phyloP scores from a whole-genome alignment of 345 rosid genomes.

The Xanthoceras sorbifolium region DNA sequence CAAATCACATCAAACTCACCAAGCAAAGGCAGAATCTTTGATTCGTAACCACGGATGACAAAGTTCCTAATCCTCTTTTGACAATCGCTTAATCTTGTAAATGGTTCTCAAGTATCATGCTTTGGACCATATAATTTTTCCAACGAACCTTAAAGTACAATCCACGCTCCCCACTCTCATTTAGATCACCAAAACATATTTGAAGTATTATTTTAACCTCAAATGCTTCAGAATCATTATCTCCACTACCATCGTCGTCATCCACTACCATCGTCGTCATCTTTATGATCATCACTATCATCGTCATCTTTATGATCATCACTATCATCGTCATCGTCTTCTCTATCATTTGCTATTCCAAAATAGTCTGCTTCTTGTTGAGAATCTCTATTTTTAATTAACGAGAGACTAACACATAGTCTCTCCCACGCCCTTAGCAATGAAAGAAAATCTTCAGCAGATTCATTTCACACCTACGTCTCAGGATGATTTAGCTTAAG shows the following conservation, averaged over 20 bases:
- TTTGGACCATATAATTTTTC: slow-evolving; percentile 59
- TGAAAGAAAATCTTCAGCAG: slow-evolving; percentile 57
- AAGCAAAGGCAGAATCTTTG: slow-evolving; percentile 59
- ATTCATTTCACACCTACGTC: slow-evolving; percentile 65
- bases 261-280: slow-evolving; percentile 10
- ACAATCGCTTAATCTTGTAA: slow-evolving; percentile 59
- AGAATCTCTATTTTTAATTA: slow-evolving; percentile 27
- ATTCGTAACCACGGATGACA: slow-evolving; percentile 45
- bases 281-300: slow-evolving; percentile 22
- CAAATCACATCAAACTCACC: slow-evolving; percentile 73
- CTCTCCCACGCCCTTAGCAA: slow-evolving; percentile 64
- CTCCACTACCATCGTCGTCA: slow-evolving; percentile 8
- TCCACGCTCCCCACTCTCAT: slow-evolving; percentile 30
- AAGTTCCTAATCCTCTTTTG: slow-evolving; percentile 45
- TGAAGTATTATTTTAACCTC: slow-evolving; percentile 52
- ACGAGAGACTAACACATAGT: slow-evolving; percentile 48
- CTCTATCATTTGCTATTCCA: slow-evolving; percentile 19
- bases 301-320: slow-evolving; percentile 18
- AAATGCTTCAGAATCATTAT: slow-evolving; percentile 42
- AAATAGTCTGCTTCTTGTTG: slow-evolving; percentile 27
- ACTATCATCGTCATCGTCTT: slow-evolving; percentile 28
- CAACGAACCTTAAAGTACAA: slow-evolving; percentile 62
- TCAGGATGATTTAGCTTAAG: slow-evolving; percentile 59
- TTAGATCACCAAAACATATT: slow-evolving; percentile 60
- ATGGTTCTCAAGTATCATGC: slow-evolving; percentile 69